Percentiles rank a stretch among this genome's conserved stretches.
Evolutionary conservation across 1,139 yeast species (phyloP).

Genomic region (Trichomonascaceae sp.): DNA sequence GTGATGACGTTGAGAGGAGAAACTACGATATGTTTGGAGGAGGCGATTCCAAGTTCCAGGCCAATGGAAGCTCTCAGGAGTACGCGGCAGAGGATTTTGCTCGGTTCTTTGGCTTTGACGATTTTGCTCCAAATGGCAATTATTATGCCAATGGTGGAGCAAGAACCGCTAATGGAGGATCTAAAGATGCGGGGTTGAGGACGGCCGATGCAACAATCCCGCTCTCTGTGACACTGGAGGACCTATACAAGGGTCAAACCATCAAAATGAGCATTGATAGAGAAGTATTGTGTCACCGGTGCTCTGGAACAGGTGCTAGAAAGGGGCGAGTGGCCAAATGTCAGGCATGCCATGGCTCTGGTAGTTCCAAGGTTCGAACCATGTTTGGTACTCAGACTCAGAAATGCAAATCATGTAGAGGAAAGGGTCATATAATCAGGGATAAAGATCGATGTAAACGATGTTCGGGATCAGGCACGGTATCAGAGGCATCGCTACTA

Average conservation of each 20-base stretch:
- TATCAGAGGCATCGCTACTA: constrained; percentile 63
- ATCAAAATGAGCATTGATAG: constrained; percentile 71
- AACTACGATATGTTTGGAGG: constrained; percentile 62
- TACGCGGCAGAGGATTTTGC: constrained; percentile 62
- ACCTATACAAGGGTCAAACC: constrained; percentile 74
- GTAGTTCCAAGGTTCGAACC: constrained; percentile 52
- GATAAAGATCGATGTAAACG: constrained; percentile 69
- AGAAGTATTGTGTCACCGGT: constrained; percentile 60
- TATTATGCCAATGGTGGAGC: constrained; percentile 8
- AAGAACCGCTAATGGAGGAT: constrained; percentile 14
- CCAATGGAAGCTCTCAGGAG: constrained; percentile 14
- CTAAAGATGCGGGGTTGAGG: constrained; percentile 15
- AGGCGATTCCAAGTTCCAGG: constrained; percentile 12
- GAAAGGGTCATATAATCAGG: constrained; percentile 58
- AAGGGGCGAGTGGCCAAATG: constrained; percentile 55
- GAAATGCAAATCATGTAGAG: constrained; percentile 66
- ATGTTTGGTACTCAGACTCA: constrained; percentile 71
- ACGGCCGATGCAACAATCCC: constrained; percentile 67
- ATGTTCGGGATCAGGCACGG: constrained; percentile 61
- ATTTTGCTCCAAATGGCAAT: constrained; percentile 12
- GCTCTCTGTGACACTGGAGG: constrained; percentile 63
- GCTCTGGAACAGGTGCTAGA: constrained; percentile 71
- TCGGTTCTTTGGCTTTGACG: constrained; percentile 47
- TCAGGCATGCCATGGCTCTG: constrained; percentile 67
- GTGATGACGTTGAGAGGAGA: constrained; percentile 50